Conservation (phyloP, 805 yeast genomes). For the Suhomyces faveliae region DNA sequence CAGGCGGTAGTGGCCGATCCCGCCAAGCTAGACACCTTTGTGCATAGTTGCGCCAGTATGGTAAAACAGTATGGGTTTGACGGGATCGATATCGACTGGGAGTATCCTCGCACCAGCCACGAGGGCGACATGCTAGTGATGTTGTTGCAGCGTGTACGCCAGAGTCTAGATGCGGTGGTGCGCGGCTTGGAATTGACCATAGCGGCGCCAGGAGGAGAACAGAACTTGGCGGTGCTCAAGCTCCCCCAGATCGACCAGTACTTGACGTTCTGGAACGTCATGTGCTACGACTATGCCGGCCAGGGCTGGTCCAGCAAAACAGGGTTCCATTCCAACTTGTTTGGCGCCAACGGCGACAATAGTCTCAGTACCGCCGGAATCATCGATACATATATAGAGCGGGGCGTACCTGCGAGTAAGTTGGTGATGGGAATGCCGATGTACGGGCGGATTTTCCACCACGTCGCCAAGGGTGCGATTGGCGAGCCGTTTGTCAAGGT, state of each 20-base stretch:
- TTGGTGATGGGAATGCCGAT: conserved; percentile 83
- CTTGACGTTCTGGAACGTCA: conserved; percentile 75
- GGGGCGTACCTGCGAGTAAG: conserved; percentile 48
- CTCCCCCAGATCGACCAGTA: conserved; percentile 55
- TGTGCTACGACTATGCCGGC: conserved; percentile 90
- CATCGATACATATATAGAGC: conserved; percentile 39
- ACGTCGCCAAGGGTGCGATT: conserved; percentile 34
- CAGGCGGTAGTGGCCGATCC: conserved; percentile 24
- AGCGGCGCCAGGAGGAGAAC: conserved; percentile 72
- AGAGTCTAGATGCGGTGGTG: conserved; percentile 30
- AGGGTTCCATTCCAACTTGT: conserved; percentile 70
- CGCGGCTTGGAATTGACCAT: conserved; percentile 53
- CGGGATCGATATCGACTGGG: conserved; percentile 96
- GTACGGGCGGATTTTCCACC: conserved; percentile 57
- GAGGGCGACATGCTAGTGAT: conserved; percentile 47
- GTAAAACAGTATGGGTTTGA: conserved; percentile 67
- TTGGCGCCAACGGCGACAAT: conserved; percentile 40
- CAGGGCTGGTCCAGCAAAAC: conserved; percentile 59
- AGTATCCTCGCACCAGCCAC: conserved; percentile 58
- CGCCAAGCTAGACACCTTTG: conserved; percentile 43
- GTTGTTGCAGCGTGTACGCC: conserved; percentile 42
- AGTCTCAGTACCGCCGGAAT: conserved; percentile 49
- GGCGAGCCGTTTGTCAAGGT: conserved; percentile 38
- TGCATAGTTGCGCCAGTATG: conserved; percentile 44
- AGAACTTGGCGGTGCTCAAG: conserved; percentile 42